phyloP scores from a whole-genome alignment of 208 protist genomes.

The Phytomonas sp. region DNA sequence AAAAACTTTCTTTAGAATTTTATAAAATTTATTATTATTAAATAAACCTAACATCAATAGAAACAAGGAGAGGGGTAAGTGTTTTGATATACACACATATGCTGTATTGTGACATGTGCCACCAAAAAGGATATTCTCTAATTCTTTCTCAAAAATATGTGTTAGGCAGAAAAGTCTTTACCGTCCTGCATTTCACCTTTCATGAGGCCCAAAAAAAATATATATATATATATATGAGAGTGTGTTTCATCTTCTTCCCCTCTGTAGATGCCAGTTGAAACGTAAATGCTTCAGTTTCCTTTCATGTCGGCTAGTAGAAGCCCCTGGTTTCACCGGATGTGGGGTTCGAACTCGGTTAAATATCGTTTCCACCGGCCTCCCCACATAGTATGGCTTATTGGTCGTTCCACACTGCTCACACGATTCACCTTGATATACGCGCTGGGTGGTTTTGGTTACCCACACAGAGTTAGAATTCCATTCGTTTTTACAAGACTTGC shows the following conservation, averaged over 20 bases:
- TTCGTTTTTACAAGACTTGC: conserved; percentile 38
- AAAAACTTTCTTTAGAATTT: conserved; percentile 3
- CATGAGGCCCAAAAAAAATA: neutral
- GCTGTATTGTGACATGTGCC: neutral
- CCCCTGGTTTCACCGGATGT: conserved; percentile 63
- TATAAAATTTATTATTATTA: conserved; percentile 11
- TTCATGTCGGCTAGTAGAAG: conserved; percentile 51
- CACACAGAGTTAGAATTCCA: conserved; percentile 78
- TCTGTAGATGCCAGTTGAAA: conserved; percentile 66
- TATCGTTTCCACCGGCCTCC: conserved; percentile 62
- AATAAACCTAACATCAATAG: neutral
- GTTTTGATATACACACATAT: neutral
- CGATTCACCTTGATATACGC: conserved; percentile 84
- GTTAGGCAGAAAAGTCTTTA: neutral
- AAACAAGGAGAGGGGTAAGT: neutral
- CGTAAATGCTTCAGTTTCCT: conserved; percentile 70
- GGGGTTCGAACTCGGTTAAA: conserved; percentile 72
- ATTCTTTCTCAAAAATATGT: neutral
- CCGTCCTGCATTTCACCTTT: neutral
- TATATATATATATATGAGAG: neutral
- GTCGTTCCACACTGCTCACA: conserved; percentile 78
- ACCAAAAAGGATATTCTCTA: neutral
- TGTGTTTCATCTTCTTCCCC: conserved; percentile 19
- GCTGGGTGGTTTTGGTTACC: conserved; percentile 85
- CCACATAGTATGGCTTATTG: conserved; percentile 85